Evolutionary conservation across 371 early-diverging fungal species (phyloP), one percentile per base, ranked within the genome.

Genomic region (Mucor saturninus): DNA sequence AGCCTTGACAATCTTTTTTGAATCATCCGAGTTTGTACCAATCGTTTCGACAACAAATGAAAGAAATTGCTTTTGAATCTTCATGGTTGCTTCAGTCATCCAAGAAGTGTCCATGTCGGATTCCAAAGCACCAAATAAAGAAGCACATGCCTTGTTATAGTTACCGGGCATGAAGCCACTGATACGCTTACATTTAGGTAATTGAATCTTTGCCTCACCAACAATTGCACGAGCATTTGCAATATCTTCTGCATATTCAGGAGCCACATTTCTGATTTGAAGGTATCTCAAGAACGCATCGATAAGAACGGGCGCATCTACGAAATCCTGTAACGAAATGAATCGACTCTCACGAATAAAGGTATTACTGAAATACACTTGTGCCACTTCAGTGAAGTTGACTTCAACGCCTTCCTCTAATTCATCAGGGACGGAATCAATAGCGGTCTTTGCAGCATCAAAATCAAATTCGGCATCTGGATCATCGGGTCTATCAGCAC

Each of bases 381-480:
- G 83, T 5, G 80, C 85, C 6, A 86, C 85, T 40, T 86, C 83
- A 2, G 73, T 71, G 61, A 86, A 86, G 51, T 79, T 83, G 49
- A 86, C 75, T 31, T 71, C 66, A 0, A 71, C 32, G 0, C 73
- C 80, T 39, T 74, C 81, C 29, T 83, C 84, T n/a, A 70, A 56
- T 31, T 79, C 75, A 31, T 81, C 74, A 21, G 83, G 83, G 1
- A 82, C 83, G 5, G 50, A 35, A 39, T 81, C 85, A 30, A 72
- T 77, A 7, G 76, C 77, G 0, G 72, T 64, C 9, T 79, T 78
- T 61, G 82, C 77, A 5, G 82, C 79, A 3, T 81, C 80, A 49
- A 62, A 83, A 45, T 86, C 87, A 1, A 72, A 59, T 46, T 73
- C 83, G 6, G 74, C 82, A 13, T 76, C 76, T 1, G 77, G 73